These are phyloP conservation scores for Pythium coloratum DNA, from an alignment of 352 stramenopile species.

Conservation along the genomic window DNA sequence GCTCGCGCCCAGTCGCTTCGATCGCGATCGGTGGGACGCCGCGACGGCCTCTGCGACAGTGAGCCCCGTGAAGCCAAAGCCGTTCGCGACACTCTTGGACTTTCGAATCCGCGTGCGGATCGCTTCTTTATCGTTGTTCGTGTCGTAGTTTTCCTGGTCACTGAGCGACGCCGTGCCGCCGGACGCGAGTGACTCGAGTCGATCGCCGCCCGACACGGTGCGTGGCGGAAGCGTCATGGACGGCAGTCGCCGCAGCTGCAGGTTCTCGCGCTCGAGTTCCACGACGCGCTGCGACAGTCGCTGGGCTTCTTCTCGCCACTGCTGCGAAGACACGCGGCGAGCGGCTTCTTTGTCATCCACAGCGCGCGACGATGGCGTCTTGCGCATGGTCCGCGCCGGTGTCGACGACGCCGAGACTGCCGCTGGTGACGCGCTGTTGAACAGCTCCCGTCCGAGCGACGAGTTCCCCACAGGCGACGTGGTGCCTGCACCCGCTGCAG, in stretches of 20 bases:
- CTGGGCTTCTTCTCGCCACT: slow-evolving; percentile 58
- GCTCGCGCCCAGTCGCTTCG: slow-evolving; percentile 38
- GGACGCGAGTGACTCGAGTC: slow-evolving; percentile 19
- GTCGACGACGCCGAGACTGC: not conserved
- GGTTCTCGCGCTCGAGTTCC: slow-evolving; percentile 72
- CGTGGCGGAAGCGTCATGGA: slow-evolving; percentile 27
- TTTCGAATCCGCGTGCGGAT: slow-evolving; percentile 45
- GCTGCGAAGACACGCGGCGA: slow-evolving; percentile 17
- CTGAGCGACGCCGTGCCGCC: slow-evolving; percentile 19
- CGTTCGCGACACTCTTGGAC: slow-evolving; percentile 58
- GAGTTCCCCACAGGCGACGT: slow-evolving; percentile 16
- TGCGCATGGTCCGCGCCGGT: not conserved
- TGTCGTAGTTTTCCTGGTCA: slow-evolving; percentile 25
- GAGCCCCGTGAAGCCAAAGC: slow-evolving; percentile 50
- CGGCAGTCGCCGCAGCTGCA: slow-evolving; percentile 46
- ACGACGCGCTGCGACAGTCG: slow-evolving; percentile 57
- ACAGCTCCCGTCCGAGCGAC: slow-evolving; percentile 13
- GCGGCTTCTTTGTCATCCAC: slow-evolving; percentile 17
- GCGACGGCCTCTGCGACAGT: slow-evolving; percentile 66
- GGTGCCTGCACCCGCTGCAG: slow-evolving; percentile 24
- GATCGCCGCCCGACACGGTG: slow-evolving; percentile 43
- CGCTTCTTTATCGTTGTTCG: not conserved
- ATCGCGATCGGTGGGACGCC: slow-evolving; percentile 61
- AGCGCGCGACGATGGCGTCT: slow-evolving; percentile 1
- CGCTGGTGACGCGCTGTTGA: slow-evolving; percentile 20